phyloP scores from a whole-genome alignment of 1,139 yeast species.

The Blastobotrys ciferrii region DNA sequence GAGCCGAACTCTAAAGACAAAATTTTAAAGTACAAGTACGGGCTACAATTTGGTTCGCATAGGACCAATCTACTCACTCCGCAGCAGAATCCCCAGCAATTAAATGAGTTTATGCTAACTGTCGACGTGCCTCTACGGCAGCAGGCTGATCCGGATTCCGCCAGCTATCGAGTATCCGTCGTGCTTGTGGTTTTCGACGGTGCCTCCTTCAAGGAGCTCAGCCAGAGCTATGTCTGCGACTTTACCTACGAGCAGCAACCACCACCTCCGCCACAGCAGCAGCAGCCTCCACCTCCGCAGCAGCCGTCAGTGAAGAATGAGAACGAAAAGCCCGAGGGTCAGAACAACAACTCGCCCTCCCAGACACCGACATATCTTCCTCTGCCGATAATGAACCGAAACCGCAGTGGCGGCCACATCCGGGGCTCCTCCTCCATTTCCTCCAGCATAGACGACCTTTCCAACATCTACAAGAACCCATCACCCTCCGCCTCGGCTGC shows the following conservation, averaged over 20 bases:
- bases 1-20: slow-evolving; percentile 13
- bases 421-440: slow-evolving; percentile 8
- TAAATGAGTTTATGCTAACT: slow-evolving; percentile 20
- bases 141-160: slow-evolving; percentile 15
- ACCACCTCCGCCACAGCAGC: background rate
- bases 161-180: slow-evolving; percentile 2
- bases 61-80: slow-evolving; percentile 2
- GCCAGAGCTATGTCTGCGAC: slow-evolving; percentile 10
- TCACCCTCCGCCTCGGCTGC: slow-evolving; percentile 4
- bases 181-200: slow-evolving; percentile 9
- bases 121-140: slow-evolving; percentile 24
- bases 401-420: slow-evolving; percentile 3
- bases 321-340: background rate
- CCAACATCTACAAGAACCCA: slow-evolving; percentile 7
- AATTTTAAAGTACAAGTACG: slow-evolving; percentile 5
- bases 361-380: slow-evolving; percentile 8
- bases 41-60: slow-evolving; percentile 4
- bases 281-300: background rate
- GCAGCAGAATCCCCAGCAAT: slow-evolving; percentile 6
- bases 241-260: slow-evolving; percentile 5
- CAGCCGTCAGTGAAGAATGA: background rate
- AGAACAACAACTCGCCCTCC: slow-evolving; percentile 1
- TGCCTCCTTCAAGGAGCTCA: slow-evolving; percentile 9
- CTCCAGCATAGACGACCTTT: background rate
- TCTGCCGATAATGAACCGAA: slow-evolving; percentile 5